These are phyloP conservation scores for Westerdykella sp. DNA, from an alignment of 2,329 filamentous ascomycete genomes.

Conservation along the genomic window DNA sequence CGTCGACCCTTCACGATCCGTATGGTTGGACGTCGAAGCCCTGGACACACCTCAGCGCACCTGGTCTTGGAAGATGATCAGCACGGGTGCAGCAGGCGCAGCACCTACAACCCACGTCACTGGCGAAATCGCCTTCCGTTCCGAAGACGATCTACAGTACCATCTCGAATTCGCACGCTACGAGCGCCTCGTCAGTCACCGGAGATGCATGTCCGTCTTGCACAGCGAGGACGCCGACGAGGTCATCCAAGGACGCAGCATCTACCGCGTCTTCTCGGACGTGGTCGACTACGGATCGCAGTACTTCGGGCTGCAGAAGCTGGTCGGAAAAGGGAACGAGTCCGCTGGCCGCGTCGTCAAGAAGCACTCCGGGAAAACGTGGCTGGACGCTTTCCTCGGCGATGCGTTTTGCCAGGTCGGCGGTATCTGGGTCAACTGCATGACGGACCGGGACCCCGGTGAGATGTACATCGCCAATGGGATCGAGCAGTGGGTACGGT, in stretches of 20 bases:
- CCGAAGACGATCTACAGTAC: constrained; percentile 9
- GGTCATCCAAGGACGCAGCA: constrained; percentile 29
- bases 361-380: constrained; percentile 14
- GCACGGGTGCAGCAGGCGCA: constrained; percentile 1
- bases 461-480: constrained; percentile 32
- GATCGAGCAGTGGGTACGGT: constrained; percentile 25
- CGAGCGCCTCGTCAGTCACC: constrained; percentile 31
- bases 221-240: constrained; percentile 23
- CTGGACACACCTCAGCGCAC: constrained; percentile 4
- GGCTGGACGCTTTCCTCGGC: constrained; percentile 20
- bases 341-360: constrained; percentile 15
- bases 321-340: constrained; percentile 7
- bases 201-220: constrained; percentile 24
- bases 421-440: constrained; percentile 27
- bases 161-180: constrained; percentile 23
- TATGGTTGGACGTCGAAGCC: constrained; percentile 26
- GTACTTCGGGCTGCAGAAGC: constrained; percentile 27
- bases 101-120: constrained; percentile 16
- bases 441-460: constrained; percentile 11
- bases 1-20: constrained; percentile 24
- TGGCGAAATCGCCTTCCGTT: constrained; percentile 19
- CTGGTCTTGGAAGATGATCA: constrained; percentile 29
- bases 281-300: constrained; percentile 32
- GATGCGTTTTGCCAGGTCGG: constrained; percentile 33
- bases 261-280: constrained; percentile 36